A percentile compares a stretch with the other conserved stretches of the same genome.
phyloP scores from a whole-genome alignment of 2,329 filamentous ascomycete species.

The Zasmidium cellare region DNA sequence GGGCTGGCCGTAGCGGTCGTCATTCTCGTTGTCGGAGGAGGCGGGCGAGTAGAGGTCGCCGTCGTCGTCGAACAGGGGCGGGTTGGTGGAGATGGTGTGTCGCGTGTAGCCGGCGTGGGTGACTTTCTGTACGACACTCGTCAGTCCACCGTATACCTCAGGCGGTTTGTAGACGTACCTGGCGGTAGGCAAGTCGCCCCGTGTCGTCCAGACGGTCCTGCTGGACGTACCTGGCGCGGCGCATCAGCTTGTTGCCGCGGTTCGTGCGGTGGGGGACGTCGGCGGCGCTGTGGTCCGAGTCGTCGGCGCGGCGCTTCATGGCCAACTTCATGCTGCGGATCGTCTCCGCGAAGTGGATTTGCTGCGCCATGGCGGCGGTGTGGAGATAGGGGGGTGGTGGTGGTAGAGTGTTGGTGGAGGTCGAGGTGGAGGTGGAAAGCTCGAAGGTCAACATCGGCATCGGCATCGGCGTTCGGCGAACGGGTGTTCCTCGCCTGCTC shows the following conservation, averaged over 20 bases:
- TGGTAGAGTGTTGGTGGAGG: not conserved
- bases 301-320: slow-evolving; percentile 62
- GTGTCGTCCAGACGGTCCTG: slow-evolving; percentile 68
- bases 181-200: slow-evolving; percentile 63
- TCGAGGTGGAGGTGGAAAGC: no score
- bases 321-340: slow-evolving; percentile 66
- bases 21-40: slow-evolving; percentile 51
- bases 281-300: slow-evolving; percentile 77
- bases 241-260: slow-evolving; percentile 77
- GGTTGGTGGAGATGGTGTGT: slow-evolving; percentile 73
- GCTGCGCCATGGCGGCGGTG: slow-evolving; percentile 57
- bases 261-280: slow-evolving; percentile 69
- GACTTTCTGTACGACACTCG: slow-evolving; percentile 56
- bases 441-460: no score
- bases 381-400: not conserved
- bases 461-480: no score
- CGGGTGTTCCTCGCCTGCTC: no score
- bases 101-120: slow-evolving; percentile 73
- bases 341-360: slow-evolving; percentile 63
- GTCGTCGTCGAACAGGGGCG: slow-evolving; percentile 71
- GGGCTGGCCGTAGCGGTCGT: slow-evolving; percentile 63
- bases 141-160: not conserved
- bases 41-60: slow-evolving; percentile 51
- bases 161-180: slow-evolving; percentile 52
- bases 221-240: slow-evolving; percentile 68